Evolutionary conservation across 2,329 filamentous ascomycete species (phyloP).

Genomic region (Knoxdaviesia capensis): DNA sequence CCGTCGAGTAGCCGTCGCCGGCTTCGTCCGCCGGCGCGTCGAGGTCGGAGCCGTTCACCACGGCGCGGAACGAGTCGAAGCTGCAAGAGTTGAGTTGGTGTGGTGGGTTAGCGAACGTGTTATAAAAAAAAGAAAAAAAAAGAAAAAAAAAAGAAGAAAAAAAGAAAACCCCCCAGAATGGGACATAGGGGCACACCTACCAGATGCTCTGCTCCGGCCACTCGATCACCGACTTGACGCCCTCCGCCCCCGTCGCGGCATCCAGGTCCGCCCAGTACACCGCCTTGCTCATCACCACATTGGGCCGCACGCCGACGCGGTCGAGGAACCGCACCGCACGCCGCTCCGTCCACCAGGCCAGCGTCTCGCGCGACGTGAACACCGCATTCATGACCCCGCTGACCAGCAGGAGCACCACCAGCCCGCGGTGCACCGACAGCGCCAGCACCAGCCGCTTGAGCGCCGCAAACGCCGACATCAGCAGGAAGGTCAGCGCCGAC

Average conservation of each 20-base stretch:
- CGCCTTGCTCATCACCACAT: conserved; percentile 63
- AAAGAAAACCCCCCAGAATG: conserved; percentile 2
- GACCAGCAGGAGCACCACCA: conserved; percentile 54
- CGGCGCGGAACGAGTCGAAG: conserved; percentile 39
- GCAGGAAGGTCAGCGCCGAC: conserved; percentile 53
- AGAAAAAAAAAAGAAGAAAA: background rate
- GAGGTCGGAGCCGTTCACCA: conserved; percentile 36
- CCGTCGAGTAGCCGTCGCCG: conserved; percentile 23
- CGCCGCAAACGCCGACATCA: conserved; percentile 55
- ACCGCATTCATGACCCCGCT: conserved; percentile 57
- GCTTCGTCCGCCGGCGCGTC: conserved; percentile 35
- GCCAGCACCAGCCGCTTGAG: conserved; percentile 47
- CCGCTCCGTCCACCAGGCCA: conserved; percentile 72
- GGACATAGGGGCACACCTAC: conserved; percentile 12
- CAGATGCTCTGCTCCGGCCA: conserved; percentile 30
- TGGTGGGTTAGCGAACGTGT: background rate
- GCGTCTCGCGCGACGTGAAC: conserved; percentile 52
- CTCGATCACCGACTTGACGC: conserved; percentile 7
- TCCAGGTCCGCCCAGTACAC: conserved; percentile 71
- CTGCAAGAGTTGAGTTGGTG: conserved; percentile 12
- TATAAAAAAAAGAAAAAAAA: background rate
- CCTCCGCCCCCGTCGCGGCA: conserved; percentile 27
- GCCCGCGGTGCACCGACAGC: conserved; percentile 50
- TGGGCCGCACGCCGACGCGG: conserved; percentile 59
- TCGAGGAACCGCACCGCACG: conserved; percentile 65